Evolutionary conservation across 305 asterid species (phyloP).

Genomic region (Coffea humblotiana): DNA sequence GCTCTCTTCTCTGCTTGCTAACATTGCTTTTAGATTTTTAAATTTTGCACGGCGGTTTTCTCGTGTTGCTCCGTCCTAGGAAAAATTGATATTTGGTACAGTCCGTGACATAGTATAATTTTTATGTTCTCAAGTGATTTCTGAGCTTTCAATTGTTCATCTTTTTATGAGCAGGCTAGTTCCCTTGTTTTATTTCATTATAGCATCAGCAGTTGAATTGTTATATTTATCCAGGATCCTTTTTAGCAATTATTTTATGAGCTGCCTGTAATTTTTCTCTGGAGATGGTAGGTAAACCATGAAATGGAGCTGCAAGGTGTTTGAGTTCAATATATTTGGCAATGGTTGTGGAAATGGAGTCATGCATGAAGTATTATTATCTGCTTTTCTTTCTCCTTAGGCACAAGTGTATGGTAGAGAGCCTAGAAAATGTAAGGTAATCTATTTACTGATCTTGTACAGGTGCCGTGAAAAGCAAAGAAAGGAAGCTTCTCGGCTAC

Average conservation of each 20-base stretch:
- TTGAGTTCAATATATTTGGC: background rate
- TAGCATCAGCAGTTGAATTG: background rate
- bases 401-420: background rate
- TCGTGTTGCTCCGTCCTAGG: no score
- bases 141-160: background rate
- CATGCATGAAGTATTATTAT: background rate
- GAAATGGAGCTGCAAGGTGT: background rate
- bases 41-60: background rate
- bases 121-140: background rate
- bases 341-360: background rate
- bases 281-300: background rate
- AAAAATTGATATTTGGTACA: no score
- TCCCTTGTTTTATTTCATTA: background rate
- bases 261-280: background rate
- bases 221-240: background rate
- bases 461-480: constrained; percentile 97
- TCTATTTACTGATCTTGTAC: constrained; percentile 5
- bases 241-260: background rate
- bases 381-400: background rate
- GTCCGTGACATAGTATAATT: no score
- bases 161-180: background rate
- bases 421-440: background rate
- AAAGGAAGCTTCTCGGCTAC: constrained; percentile 90
- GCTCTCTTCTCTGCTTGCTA: background rate
- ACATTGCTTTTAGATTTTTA: background rate